These are phyloP conservation scores for Trichoderma lentiforme DNA, from an alignment of 2,329 filamentous ascomycete species.

Conservation along the genomic window DNA sequence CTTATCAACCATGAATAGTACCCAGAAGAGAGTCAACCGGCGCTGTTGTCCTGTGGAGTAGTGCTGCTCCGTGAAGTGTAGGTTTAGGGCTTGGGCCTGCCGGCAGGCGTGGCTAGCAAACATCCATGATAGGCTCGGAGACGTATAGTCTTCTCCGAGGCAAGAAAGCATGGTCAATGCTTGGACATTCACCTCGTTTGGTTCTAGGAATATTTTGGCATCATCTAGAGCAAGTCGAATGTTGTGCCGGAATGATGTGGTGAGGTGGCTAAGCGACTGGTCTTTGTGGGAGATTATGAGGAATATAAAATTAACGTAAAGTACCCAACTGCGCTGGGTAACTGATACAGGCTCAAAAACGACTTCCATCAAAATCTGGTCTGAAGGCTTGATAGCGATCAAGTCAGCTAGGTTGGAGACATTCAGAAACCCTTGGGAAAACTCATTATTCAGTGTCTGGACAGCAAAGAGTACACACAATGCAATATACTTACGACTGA, in stretches of 20 bases:
- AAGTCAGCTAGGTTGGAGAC: neutral
- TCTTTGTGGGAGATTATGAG: neutral
- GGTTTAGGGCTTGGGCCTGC: neutral
- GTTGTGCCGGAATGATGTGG: neutral
- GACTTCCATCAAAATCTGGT: neutral
- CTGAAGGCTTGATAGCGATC: neutral
- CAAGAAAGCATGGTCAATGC: neutral
- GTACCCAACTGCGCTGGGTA: neutral
- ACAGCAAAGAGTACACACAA: neutral
- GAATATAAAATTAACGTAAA: neutral
- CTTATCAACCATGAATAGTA: neutral
- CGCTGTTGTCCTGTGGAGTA: neutral
- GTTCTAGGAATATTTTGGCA: neutral
- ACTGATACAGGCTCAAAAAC: neutral
- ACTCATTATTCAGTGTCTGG: neutral
- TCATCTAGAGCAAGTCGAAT: neutral
- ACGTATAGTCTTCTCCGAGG: neutral
- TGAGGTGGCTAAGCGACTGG: neutral
- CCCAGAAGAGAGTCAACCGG: neutral
- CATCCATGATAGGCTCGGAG: neutral
- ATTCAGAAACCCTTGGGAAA: neutral
- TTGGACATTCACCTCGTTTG: neutral
- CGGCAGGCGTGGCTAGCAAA: neutral
- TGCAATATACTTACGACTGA: neutral
- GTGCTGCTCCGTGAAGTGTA: neutral